A percentile compares a stretch with the other conserved stretches of the same genome.
Evolutionary conservation across 129 eudicot species (phyloP).

Genomic region (carrot (Daucus carota)): DH1_v3.0 NC_030382.2:50219501-50220000

Average conservation of each 20-base stretch:
- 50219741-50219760: constrained; percentile 5
- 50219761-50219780: constrained; percentile 9
- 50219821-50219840: constrained; percentile 44
- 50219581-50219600: constrained; percentile 53
- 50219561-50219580: constrained; percentile 25
- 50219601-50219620: constrained; percentile 83
- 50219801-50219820: constrained; percentile 29
- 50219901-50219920: constrained; percentile 18
- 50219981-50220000: constrained; percentile 35
- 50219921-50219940: constrained; percentile 5
- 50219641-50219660: constrained; percentile 42
- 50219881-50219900: constrained; percentile 37
- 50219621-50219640: constrained; percentile 35
- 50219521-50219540: constrained; percentile 48
- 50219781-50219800: constrained; percentile 26
- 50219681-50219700: neutral
- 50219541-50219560: constrained; percentile 55
- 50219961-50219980: constrained; percentile 23
- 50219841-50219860: constrained; percentile 38
- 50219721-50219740: neutral
- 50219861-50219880: constrained; percentile 53
- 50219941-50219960: constrained; percentile 13
- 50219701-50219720: constrained; percentile 13
- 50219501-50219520: constrained; percentile 18
- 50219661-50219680: constrained; percentile 27